Evolutionary conservation across 768 basidiomycete species (phyloP).

Genomic region (Rhodosporidiobolus sp.): DNA sequence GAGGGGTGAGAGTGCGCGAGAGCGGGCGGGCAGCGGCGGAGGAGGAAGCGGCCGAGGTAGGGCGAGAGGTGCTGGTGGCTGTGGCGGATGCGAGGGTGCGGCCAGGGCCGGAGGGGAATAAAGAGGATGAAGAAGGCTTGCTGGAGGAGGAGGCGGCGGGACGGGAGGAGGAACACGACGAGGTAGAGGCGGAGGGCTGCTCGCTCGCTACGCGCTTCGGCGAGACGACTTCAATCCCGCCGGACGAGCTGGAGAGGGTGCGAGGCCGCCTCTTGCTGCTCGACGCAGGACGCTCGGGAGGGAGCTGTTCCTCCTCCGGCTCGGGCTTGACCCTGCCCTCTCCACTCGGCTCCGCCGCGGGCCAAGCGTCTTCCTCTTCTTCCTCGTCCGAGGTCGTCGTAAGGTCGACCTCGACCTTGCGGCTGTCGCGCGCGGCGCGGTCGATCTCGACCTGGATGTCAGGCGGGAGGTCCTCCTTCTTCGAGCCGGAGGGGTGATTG

Average conservation of each 20-base stretch:
- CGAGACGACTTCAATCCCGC: constrained; percentile 16
- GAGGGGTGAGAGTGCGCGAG: neutral
- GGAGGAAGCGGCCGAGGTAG: too few species aligned
- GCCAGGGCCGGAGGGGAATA: too few species aligned
- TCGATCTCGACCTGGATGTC: constrained; percentile 37
- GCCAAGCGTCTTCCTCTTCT: neutral
- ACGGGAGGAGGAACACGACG: neutral
- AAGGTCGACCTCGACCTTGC: constrained; percentile 21
- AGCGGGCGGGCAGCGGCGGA: neutral
- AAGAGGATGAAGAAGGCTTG: too few species aligned
- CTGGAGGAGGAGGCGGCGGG: neutral
- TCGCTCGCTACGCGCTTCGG: neutral
- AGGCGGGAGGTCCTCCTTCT: constrained; percentile 18
- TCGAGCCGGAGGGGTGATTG: constrained; percentile 28
- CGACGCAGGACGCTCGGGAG: neutral
- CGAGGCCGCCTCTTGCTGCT: neutral
- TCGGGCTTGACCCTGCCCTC: neutral
- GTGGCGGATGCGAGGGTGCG: too few species aligned
- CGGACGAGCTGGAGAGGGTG: neutral
- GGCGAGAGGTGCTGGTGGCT: neutral
- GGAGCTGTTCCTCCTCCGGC: neutral
- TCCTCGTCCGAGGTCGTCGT: constrained; percentile 11
- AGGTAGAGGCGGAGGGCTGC: neutral
- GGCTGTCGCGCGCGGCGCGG: constrained; percentile 43
- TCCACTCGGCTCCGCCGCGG: neutral